Conservation (phyloP, 495 filamentous ascomycete genomes). For the Aspergillus hancockii region DNA sequence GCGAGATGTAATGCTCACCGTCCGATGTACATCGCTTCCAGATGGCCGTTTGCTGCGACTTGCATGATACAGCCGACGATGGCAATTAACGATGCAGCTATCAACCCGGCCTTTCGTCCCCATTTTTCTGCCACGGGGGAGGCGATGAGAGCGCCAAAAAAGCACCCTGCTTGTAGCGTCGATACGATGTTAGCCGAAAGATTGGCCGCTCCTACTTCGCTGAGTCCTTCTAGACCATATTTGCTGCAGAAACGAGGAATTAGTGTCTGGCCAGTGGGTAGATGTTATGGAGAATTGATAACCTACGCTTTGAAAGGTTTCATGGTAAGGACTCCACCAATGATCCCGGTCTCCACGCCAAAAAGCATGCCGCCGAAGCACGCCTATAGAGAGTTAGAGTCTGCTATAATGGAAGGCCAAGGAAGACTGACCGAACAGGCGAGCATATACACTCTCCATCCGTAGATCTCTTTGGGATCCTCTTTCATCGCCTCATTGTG, state of each 20-base stretch:
- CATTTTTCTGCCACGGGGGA: slow-evolving; percentile 56
- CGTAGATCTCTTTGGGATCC: slow-evolving; percentile 76
- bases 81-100: slow-evolving; percentile 45
- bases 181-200: slow-evolving; percentile 55
- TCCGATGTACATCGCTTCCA: slow-evolving; percentile 62
- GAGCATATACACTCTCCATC: slow-evolving; percentile 71
- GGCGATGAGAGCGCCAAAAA: slow-evolving; percentile 63
- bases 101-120: slow-evolving; percentile 55
- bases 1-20: slow-evolving; percentile 40
- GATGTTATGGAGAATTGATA: slow-evolving; percentile 16
- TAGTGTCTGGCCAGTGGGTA: slow-evolving; percentile 1
- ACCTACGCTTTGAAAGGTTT: slow-evolving; percentile 57
- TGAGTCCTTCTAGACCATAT: slow-evolving; percentile 56
- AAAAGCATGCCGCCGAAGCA: slow-evolving; percentile 77
- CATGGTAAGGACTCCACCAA: slow-evolving; percentile 67
- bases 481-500: slow-evolving; percentile 77
- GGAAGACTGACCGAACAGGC: slow-evolving; percentile 61
- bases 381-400: slow-evolving; percentile 38
- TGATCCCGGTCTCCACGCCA: slow-evolving; percentile 72
- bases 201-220: slow-evolving; percentile 45
- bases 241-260: slow-evolving; percentile 30
- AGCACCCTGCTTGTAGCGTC: slow-evolving; percentile 69
- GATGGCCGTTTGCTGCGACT: slow-evolving; percentile 55
- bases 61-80: slow-evolving; percentile 62
- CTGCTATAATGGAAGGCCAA: background rate